Base-by-base conservation (phyloP, 305 asterid species). In the Solanum aculeatissimum region DNA sequence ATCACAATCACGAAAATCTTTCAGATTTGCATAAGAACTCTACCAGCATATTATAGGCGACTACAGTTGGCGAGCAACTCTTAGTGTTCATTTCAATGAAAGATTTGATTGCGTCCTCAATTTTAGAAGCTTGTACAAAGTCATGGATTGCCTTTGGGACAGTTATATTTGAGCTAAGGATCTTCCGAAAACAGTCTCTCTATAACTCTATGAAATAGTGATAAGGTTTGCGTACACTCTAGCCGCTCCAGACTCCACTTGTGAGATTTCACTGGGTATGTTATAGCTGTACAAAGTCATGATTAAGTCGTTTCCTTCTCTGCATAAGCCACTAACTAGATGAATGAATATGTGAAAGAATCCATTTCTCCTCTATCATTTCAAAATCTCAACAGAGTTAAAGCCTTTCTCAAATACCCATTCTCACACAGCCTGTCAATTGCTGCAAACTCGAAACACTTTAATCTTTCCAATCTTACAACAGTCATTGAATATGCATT, bases 21-120 rank as follows among this genome's bases (percentile, higher is more conserved):
- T 87, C 89, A 32, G 90, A 92, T 90, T 88, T 90, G 92, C 98
- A 90, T 84, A 96, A 84, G 54, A 98, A 97, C 85, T 93, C 87
- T 83, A 93, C 88, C 57, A 93, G 90, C 40, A 92, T 94, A 86
- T 91, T 93, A 84, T 93, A 93, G 63, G 97, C 92, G 80, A 93
- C 94, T 78, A 92, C 78, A 75, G 89, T 92, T 51, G 95, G 93
- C 51, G 85, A 83, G 89, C 90, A 91, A 60, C 89, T 86, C 45
- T 70, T 79, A 63, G 70, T 13, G 55, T 86, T 90, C 95, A 94
- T 93, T 86, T 90, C 91, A 66, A 86, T 89, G 63, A 89, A 89
- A 45, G 91, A 19, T 38, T 38, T 83, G 81, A 89, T 80, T 40
- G 96, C 99, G 51, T 88, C 95, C 85, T 87, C 90, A 77, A 92